Evolutionary conservation across 139 green algal species (phyloP).

Genomic region (Chlorella sp.): DNA sequence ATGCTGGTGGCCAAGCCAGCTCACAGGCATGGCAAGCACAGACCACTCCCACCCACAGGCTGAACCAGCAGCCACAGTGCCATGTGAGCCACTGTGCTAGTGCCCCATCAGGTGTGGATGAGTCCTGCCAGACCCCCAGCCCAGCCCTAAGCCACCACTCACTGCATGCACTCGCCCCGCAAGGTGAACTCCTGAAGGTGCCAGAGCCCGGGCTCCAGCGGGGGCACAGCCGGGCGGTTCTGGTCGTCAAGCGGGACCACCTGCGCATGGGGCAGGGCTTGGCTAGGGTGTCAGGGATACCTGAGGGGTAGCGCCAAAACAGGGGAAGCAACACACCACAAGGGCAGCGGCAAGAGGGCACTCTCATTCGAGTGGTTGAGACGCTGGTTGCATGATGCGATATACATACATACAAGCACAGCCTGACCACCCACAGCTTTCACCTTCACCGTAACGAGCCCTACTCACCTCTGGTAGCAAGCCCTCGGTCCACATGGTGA

Average conservation of each 20-base stretch:
- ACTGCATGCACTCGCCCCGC: conserved; percentile 21
- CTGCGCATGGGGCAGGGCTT: too few species aligned
- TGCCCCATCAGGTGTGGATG: background rate
- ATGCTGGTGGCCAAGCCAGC: background rate
- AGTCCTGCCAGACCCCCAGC: background rate
- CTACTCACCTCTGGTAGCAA: background rate
- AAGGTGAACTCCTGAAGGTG: conserved; percentile 21
- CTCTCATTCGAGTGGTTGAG: too few species aligned
- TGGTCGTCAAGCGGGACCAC: background rate
- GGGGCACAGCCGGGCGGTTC: background rate
- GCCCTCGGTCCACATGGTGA: background rate
- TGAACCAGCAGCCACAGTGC: too few species aligned
- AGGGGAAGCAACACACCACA: background rate
- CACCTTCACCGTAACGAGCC: background rate
- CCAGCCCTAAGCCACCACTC: background rate
- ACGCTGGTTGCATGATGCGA: too few species aligned
- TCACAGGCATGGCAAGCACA: too few species aligned
- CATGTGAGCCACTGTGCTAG: too few species aligned
- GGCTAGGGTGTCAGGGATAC: conserved; percentile 7
- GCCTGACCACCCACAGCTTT: background rate
- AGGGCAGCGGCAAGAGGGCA: too few species aligned
- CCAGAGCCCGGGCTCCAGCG: conserved; percentile 4
- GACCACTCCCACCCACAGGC: too few species aligned
- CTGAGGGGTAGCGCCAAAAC: background rate
- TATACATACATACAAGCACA: background rate